These are phyloP conservation scores for Gossypium longicalyx DNA, from an alignment of 345 rosid species.

Conservation along the genomic window DNA sequence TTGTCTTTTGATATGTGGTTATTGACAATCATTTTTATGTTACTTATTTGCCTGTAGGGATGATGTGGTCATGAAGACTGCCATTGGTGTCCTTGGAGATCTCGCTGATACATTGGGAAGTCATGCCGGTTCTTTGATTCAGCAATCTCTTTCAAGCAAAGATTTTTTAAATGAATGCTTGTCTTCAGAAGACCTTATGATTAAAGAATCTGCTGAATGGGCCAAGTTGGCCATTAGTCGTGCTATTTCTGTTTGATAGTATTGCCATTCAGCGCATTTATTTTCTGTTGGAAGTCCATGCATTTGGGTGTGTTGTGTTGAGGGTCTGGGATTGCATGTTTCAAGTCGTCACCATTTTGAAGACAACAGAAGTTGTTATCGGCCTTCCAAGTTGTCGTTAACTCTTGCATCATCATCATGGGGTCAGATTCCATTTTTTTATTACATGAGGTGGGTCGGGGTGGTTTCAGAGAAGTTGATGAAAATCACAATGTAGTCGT, in stretches of 20 bases:
- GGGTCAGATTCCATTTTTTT: conserved; percentile 26
- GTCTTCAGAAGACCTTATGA: conserved; percentile 63
- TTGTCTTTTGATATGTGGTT: neutral
- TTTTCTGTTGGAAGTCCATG: conserved; percentile 36
- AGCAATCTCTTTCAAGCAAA: conserved; percentile 62
- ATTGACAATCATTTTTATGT: neutral
- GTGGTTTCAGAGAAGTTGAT: conserved; percentile 21
- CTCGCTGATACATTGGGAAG: conserved; percentile 77
- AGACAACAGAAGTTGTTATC: conserved; percentile 14
- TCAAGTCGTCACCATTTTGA: conserved; percentile 45
- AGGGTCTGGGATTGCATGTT: conserved; percentile 39
- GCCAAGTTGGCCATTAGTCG: conserved; percentile 69
- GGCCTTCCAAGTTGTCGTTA: conserved; percentile 31
- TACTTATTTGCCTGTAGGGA: conserved; percentile 38
- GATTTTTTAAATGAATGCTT: conserved; percentile 71
- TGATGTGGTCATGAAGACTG: conserved; percentile 73
- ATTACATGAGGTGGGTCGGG: conserved; percentile 14
- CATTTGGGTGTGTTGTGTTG: conserved; percentile 44
- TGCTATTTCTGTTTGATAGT: conserved; percentile 63
- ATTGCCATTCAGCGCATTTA: conserved; percentile 15
- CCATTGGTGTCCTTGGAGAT: conserved; percentile 75
- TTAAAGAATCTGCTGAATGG: conserved; percentile 71
- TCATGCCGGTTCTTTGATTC: conserved; percentile 66
- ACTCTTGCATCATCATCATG: conserved; percentile 21
- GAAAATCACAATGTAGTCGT: neutral